Evolutionary conservation across 169 alveolate genomes (phyloP).

Genomic region (Sarcocystis neurona): DNA sequence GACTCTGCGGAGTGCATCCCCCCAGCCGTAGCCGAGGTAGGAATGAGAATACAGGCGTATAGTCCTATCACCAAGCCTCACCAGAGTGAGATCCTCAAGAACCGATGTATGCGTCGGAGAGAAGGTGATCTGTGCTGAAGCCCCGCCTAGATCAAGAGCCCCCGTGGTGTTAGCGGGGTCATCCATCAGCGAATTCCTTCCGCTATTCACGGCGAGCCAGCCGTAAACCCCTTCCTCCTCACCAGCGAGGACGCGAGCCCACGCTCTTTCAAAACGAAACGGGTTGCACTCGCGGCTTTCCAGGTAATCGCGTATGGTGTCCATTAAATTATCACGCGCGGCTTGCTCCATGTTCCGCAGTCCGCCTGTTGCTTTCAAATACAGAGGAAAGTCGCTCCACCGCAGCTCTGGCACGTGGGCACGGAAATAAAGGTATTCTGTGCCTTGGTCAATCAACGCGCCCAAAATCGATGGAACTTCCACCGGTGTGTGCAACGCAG

Average conservation of each 20-base stretch:
- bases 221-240: conserved; percentile 71
- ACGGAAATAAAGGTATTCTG: neutral
- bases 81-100: conserved; percentile 36
- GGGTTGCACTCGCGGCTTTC: neutral
- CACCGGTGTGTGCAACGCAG: neutral
- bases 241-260: conserved; percentile 70
- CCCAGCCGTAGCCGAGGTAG: conserved; percentile 60
- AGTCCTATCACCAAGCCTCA: conserved; percentile 22
- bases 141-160: conserved; percentile 71
- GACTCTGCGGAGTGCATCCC: conserved; percentile 26
- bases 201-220: conserved; percentile 69
- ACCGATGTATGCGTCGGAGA: conserved; percentile 41
- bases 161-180: conserved; percentile 63
- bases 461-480: neutral
- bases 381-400: conserved; percentile 39
- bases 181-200: conserved; percentile 37
- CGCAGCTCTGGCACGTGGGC: conserved; percentile 18
- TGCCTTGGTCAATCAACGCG: conserved; percentile 18
- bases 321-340: conserved; percentile 25
- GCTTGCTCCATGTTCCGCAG: conserved; percentile 39
- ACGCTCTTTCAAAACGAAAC: neutral
- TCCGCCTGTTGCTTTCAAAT: conserved; percentile 59
- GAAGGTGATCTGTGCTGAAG: conserved; percentile 67
- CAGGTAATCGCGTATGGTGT: neutral
- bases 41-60: conserved; percentile 61